Conservation (phyloP, 257 asterid species). For the Solanum sejunctum region DNA sequence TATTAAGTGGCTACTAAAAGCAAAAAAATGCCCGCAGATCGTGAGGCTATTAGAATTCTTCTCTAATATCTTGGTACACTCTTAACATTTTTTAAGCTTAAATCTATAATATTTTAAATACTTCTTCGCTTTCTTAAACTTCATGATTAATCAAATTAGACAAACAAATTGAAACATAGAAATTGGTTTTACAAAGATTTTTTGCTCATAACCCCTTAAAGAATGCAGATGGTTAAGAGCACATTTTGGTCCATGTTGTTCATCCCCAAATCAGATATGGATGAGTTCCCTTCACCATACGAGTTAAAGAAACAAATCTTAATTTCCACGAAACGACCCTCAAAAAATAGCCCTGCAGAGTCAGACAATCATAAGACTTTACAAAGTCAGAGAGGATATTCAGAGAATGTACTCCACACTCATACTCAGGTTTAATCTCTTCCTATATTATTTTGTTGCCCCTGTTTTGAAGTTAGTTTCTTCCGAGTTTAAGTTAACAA, state of each 20-base stretch:
- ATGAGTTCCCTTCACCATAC: conserved; percentile 11
- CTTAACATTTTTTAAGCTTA: too few species aligned
- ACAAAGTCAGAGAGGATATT: neutral
- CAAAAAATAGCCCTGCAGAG: neutral
- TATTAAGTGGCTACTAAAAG: too few species aligned
- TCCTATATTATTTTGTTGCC: neutral
- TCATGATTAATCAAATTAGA: too few species aligned
- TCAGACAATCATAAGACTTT: neutral
- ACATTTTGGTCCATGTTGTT: conserved; percentile 6
- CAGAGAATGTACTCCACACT: neutral
- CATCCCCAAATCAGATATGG: conserved; percentile 2
- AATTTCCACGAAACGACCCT: conserved; percentile 14
- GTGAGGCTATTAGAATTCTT: too few species aligned
- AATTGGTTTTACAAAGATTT: neutral
- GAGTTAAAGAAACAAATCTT: neutral
- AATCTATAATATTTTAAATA: too few species aligned
- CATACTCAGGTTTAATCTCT: neutral
- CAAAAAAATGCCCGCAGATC: too few species aligned
- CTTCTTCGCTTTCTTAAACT: too few species aligned
- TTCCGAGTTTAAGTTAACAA: neutral
- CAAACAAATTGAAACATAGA: neutral
- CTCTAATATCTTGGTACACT: too few species aligned
- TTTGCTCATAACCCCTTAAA: neutral
- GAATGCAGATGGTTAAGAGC: conserved; percentile 9
- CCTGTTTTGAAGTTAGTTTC: neutral